Evolutionary conservation across 768 basidiomycete species (phyloP).

Genomic region (Cytidiella melzeri): DNA sequence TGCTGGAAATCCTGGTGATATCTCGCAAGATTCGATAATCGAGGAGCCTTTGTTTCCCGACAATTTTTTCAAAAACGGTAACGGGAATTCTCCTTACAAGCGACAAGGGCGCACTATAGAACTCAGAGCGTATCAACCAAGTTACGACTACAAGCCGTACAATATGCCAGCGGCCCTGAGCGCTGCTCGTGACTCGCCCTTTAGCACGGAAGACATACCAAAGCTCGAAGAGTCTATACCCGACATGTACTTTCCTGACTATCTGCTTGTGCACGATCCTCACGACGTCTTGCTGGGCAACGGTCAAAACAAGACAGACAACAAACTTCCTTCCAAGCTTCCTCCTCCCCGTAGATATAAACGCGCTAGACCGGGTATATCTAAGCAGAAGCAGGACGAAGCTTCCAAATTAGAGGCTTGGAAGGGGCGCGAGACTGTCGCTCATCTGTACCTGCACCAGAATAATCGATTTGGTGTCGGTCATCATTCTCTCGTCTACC

Average conservation of each 20-base stretch:
- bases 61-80: too few relatives aligned
- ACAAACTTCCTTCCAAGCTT: not conserved
- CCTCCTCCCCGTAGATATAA: not conserved
- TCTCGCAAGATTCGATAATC: too few relatives aligned
- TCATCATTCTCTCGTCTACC: slow-evolving; percentile 47
- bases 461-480: slow-evolving; percentile 35
- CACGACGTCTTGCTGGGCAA: not conserved
- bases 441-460: slow-evolving; percentile 45
- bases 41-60: too few relatives aligned
- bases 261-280: slow-evolving; percentile 9
- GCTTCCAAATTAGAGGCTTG: not conserved
- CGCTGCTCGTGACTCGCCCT: not conserved
- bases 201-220: not conserved
- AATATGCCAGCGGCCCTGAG: not conserved
- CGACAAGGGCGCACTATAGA: too few relatives aligned
- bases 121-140: slow-evolving; percentile 8
- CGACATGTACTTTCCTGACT: slow-evolving; percentile 9
- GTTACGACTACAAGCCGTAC: not conserved
- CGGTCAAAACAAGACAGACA: not conserved
- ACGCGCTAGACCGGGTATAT: not conserved
- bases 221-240: slow-evolving; percentile 13
- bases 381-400: not conserved
- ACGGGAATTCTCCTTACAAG: too few relatives aligned
- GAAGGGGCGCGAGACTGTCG: slow-evolving; percentile 15
- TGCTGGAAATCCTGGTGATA: too few relatives aligned